A percentile compares a stretch with the other conserved stretches of the same genome.
Conservation (phyloP, 306 rosid genomes). For the Lathyrus aphaca region DNA sequence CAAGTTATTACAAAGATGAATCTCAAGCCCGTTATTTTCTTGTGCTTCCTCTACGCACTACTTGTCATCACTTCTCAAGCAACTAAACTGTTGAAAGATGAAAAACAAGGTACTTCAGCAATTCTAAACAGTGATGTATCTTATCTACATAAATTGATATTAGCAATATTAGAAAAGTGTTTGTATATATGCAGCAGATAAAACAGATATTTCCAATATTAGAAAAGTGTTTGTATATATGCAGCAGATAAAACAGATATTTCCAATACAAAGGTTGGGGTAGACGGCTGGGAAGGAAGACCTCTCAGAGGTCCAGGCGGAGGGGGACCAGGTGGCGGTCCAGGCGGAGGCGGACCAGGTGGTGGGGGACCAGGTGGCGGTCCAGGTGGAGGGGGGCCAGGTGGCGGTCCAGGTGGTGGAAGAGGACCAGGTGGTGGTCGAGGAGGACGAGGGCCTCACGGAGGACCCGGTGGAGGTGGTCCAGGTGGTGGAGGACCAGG, state of each 20-base stretch:
- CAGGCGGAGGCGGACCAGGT: not conserved
- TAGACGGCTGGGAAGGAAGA: constrained; percentile 5
- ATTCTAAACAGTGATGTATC: no score
- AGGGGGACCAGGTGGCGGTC: not conserved
- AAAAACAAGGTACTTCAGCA: constrained; percentile 5
- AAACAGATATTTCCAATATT: not conserved
- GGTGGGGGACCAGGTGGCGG: no score
- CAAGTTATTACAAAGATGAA: constrained; percentile 17
- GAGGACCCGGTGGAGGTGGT: not conserved
- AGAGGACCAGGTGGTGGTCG: not conserved
- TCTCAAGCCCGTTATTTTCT: constrained; percentile 26
- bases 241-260: not conserved
- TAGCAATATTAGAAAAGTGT: not conserved
- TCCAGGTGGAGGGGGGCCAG: no score
- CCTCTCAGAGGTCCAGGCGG: not conserved
- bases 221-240: not conserved
- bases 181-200: not conserved
- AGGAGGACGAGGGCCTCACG: not conserved
- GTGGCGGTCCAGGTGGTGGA: not conserved
- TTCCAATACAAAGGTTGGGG: not conserved
- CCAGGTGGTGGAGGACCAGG: no score
- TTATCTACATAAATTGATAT: no score
- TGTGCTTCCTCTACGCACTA: constrained; percentile 28
- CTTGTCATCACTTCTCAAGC: constrained; percentile 32
- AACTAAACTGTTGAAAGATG: constrained; percentile 33